These are phyloP conservation scores for Candida sp. DNA, from an alignment of 1,139 yeast genomes.

Conservation along the genomic window DNA sequence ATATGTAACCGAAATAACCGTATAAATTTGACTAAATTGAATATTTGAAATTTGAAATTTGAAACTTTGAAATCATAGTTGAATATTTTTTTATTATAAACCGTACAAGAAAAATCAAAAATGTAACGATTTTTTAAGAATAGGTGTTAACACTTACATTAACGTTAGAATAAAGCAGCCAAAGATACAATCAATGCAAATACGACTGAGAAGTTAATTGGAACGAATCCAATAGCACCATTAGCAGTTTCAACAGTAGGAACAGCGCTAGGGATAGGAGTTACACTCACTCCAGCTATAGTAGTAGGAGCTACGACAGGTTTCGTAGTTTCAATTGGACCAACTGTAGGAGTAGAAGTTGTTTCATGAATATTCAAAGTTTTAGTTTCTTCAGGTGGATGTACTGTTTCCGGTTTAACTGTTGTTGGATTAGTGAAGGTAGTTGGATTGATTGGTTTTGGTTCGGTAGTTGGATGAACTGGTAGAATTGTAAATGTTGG, in stretches of 20 bases:
- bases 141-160: not conserved
- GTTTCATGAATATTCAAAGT: not conserved
- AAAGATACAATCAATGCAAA: not conserved
- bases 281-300: not conserved
- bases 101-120: too few relatives aligned
- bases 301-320: slow-evolving; percentile 1
- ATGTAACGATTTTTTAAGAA: too few relatives aligned
- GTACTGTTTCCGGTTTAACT: not conserved
- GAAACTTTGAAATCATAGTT: too few relatives aligned
- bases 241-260: not conserved
- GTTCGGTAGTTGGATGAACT: slow-evolving; percentile 1
- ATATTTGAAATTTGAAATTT: too few relatives aligned
- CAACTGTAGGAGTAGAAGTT: not conserved
- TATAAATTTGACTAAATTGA: too few relatives aligned
- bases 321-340: slow-evolving; percentile 1
- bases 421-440: not conserved
- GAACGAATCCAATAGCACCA: not conserved
- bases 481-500: not conserved
- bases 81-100: too few relatives aligned
- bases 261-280: not conserved
- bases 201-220: not conserved
- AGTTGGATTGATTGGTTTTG: not conserved
- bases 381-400: not conserved
- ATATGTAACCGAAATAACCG: too few relatives aligned
- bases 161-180: not conserved